Evolutionary conservation across 1,284 basidiomycete species (phyloP), one percentile per base, ranked within the genome.

Genomic region (Moesziomyces globuligerus): DNA sequence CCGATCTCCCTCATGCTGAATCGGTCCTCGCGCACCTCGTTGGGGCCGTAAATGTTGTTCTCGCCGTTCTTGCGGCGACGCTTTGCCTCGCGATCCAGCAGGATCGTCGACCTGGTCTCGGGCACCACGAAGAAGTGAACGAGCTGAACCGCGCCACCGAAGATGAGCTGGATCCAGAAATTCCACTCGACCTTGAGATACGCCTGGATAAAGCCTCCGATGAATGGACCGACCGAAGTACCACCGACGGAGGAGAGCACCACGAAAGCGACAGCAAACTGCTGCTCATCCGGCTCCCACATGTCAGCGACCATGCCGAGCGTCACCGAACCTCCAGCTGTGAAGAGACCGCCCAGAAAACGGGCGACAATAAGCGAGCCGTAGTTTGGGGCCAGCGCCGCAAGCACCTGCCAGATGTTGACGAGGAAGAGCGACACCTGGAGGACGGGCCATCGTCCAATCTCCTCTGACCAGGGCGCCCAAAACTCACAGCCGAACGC

Each of bases 81-180:
- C 55, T 83, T 83, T 15, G 84, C 84, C 40, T 83, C 81, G 29
- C 81, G 70, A 50, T 84, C 83, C 17, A 85, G 76, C 10, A 84
- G 50, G 37, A 84, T 75, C 0, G 83, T 81, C 6, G 81, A 64
- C 26, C 84, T 79, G 1, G 84, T 83, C 57, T 85, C 84, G 40
- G 84, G 84, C 7, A 85, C 84, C 23, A 83, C 32, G 58, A 84
- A 48, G 55, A 83, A 76, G 66, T 85, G 84, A 8, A 81, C 51
- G 23, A 81, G 29, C 65, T 85, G 84, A 4, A 83, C 82, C 26
- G 65, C 74, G 20, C 71, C 81, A 18, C 84, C 84, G 42, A 84
- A 82, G 61, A 84, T 83, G 36, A 85, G 75, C 70, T 85, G 83
- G 4, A 78, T 50, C 84, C 83, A 84, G 65, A 83, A 83, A 51